Base-by-base conservation (phyloP, 768 basidiomycete genomes). In the Daedalea quercina region DNA sequence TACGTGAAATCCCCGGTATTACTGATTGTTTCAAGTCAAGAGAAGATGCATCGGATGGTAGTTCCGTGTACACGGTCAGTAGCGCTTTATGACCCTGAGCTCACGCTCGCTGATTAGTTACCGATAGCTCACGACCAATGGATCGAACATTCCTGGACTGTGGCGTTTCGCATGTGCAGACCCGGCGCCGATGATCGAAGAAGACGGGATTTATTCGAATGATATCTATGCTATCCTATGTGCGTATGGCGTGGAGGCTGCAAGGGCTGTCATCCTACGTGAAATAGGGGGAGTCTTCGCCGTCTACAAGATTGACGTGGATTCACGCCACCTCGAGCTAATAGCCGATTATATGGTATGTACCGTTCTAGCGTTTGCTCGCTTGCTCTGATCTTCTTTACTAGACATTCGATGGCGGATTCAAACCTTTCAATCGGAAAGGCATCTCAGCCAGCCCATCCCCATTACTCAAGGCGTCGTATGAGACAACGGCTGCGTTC, bases 261-360 rank as follows among this genome's bases (percentile, higher is more conserved):
- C 94, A 24, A 84, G 96, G 22, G 81, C 85, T 12, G 82, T 89
- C 8, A 95, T 99, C 65, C 77, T 99, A 59, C 80, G 79, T 48
- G 96, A 99, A 70, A 88, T 99, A 71, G 79, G 86, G 46, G 84
- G 82, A 19, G 92, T 99, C 41, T 99, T 99, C 69, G 85, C 82
- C 6, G 92, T 86, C 2, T 99, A 99, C 75, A 94, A 85, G 64
- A 99, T 99, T 62, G 89, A 90, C 54, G 95, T 99, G 53, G 87
- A 98, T 69, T 80, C 80, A 57, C 82, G 96, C 44, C 96, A 99
- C 73, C 76, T 98, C 45, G 93, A 95, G 62, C 76, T 99, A 57
- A 96, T 99, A 67, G 96, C 96, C 13, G 96, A 99, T 69, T 99
- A 98, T 68, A 99, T 99, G 96, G 95, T 95, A 63, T 60, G 86